Evolutionary conservation across 116 monocot species (phyloP).

Genomic region (Posidonia oceanica): DNA sequence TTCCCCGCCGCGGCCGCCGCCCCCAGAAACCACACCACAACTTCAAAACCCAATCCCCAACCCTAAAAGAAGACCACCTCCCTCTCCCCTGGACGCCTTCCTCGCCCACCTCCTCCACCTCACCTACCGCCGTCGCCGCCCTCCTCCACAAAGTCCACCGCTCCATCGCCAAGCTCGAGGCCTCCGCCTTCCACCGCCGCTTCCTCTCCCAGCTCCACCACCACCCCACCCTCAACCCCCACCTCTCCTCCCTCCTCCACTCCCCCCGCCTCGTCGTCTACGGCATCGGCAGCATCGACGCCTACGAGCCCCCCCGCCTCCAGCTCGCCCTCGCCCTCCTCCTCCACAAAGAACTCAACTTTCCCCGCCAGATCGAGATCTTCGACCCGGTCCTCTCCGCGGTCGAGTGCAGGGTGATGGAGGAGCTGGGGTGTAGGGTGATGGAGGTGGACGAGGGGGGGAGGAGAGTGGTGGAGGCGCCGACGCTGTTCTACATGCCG

Average conservation of each 20-base stretch:
- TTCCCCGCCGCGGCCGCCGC: slow-evolving; percentile 9
- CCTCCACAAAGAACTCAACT: slow-evolving; percentile 24
- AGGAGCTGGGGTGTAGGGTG: slow-evolving; percentile 32
- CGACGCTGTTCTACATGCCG: slow-evolving; percentile 88
- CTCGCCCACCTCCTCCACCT: slow-evolving; percentile 11
- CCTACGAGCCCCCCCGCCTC: slow-evolving; percentile 43
- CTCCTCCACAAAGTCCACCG: slow-evolving; percentile 31
- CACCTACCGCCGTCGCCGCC: slow-evolving; percentile 16
- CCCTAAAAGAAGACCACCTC: slow-evolving; percentile 1
- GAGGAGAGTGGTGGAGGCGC: slow-evolving; percentile 26
- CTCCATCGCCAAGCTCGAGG: slow-evolving; percentile 27
- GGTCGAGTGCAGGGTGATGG: slow-evolving; percentile 44
- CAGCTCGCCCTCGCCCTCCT: slow-evolving; percentile 64
- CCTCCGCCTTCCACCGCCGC: slow-evolving; percentile 39
- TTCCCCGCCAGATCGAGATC: slow-evolving; percentile 25
- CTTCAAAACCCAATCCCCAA: neutral
- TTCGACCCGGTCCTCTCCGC: slow-evolving; percentile 80
- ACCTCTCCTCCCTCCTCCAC: slow-evolving; percentile 9
- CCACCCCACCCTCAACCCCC: slow-evolving; percentile 16
- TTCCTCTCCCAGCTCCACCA: slow-evolving; percentile 34
- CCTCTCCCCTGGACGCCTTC: slow-evolving; percentile 40
- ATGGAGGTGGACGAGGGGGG: slow-evolving; percentile 34
- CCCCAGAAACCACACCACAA: neutral
- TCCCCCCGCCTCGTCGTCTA: slow-evolving; percentile 38
- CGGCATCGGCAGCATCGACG: slow-evolving; percentile 77